phyloP scores from a whole-genome alignment of 2,329 filamentous ascomycete species.

The Xylaria sp. region DNA sequence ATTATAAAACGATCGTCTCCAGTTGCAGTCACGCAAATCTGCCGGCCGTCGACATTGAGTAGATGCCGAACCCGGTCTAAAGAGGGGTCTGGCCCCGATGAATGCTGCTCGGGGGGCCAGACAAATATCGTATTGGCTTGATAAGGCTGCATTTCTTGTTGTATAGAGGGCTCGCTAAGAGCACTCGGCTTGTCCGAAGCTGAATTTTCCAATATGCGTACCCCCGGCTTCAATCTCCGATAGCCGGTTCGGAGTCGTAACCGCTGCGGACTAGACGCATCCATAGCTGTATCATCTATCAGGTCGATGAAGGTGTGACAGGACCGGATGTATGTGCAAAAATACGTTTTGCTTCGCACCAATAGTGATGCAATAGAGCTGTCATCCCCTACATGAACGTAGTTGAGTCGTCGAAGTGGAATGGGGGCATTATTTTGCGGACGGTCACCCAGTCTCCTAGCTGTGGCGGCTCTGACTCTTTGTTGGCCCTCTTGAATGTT shows the following conservation, averaged over 20 bases:
- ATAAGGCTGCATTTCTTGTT: constrained; percentile 29
- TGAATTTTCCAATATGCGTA: neutral
- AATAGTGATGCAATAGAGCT: constrained; percentile 55
- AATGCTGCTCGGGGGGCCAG: constrained; percentile 43
- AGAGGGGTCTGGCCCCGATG: constrained; percentile 19
- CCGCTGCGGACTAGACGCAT: constrained; percentile 46
- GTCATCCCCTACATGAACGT: constrained; percentile 61
- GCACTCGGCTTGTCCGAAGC: neutral
- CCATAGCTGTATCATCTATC: constrained; percentile 60
- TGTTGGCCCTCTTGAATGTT: constrained; percentile 16
- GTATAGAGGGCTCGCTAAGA: constrained; percentile 5
- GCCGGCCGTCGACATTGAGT: constrained; percentile 40
- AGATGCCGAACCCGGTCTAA: constrained; percentile 38
- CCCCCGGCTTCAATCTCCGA: constrained; percentile 50
- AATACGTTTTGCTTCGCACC: constrained; percentile 63
- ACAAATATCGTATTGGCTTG: constrained; percentile 41
- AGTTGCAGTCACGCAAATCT: constrained; percentile 38
- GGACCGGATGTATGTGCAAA: constrained; percentile 64
- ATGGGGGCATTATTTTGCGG: constrained; percentile 13
- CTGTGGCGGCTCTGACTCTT: constrained; percentile 13
- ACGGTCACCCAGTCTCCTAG: constrained; percentile 49
- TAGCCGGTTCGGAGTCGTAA: constrained; percentile 62
- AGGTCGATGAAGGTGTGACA: constrained; percentile 68
- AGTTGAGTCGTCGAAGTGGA: constrained; percentile 47
- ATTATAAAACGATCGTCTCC: constrained; percentile 46